Conservation (phyloP, 768 basidiomycete species). For the Phanerochaete sordida region DNA sequence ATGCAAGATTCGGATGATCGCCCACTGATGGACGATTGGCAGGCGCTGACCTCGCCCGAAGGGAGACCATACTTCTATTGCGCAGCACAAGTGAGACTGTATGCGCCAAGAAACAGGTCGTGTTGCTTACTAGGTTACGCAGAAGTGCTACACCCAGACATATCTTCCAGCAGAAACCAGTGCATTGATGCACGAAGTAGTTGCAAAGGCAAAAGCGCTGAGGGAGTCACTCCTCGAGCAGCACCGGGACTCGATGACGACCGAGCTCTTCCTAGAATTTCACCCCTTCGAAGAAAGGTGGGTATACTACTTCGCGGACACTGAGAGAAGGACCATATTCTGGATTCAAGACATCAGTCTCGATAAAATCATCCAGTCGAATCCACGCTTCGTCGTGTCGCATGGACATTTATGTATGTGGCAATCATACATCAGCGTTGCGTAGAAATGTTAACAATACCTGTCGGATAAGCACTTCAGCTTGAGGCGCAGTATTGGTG, state of each 20-base stretch:
- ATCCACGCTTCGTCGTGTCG: background rate
- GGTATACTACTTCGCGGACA: slow-evolving; percentile 1
- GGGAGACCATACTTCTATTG: background rate
- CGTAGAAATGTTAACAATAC: background rate
- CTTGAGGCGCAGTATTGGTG: background rate
- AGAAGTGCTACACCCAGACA: background rate
- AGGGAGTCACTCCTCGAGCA: background rate
- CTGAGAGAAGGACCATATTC: background rate
- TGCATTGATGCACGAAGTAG: background rate
- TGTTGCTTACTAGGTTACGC: too few relatives aligned
- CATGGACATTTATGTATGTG: background rate
- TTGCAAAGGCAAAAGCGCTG: background rate
- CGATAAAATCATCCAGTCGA: background rate
- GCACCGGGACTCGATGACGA: background rate
- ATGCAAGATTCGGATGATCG: background rate
- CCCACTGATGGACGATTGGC: background rate
- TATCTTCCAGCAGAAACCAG: background rate
- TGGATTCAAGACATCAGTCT: background rate
- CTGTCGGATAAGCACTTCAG: background rate
- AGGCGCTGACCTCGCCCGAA: background rate
- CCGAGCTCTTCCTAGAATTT: background rate
- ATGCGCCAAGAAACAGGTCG: too few relatives aligned
- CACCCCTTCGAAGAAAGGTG: background rate
- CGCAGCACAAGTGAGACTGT: background rate
- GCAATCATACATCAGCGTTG: too few relatives aligned